A percentile compares a stretch with the other conserved stretches of the same genome.
Conservation (phyloP, 1,284 basidiomycete species). For the Agaricales sp. region DNA sequence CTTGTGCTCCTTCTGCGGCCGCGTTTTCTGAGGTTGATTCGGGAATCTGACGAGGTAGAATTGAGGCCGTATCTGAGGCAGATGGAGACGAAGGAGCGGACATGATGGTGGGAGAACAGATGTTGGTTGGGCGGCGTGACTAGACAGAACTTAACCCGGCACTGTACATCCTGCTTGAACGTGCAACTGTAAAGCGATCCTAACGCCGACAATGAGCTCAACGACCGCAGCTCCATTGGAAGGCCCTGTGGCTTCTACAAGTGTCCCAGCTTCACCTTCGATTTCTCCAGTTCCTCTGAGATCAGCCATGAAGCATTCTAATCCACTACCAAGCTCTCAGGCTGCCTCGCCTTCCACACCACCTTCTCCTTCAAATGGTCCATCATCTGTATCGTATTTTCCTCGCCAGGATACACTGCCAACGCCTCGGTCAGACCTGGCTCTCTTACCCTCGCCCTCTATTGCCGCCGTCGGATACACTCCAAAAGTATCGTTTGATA, state of each 20-base stretch:
- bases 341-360: conserved; percentile 13
- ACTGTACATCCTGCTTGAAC: not conserved
- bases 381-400: conserved; percentile 13
- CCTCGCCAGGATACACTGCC: conserved; percentile 9
- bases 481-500: conserved; percentile 84
- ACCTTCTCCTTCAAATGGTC: conserved; percentile 11
- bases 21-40: not conserved
- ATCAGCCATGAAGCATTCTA: conserved; percentile 40
- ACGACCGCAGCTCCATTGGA: not conserved
- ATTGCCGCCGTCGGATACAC: conserved; percentile 47
- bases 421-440: not conserved
- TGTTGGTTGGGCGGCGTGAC: not conserved
- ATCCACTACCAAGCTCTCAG: conserved; percentile 14
- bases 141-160: not conserved
- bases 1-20: not conserved
- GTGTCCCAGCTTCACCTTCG: not conserved
- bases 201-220: not conserved
- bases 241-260: not conserved
- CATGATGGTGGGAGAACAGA: not conserved
- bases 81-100: not conserved
- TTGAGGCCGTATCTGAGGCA: not conserved
- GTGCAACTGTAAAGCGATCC: not conserved
- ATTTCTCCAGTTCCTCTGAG: conserved; percentile 21
- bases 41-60: not conserved
- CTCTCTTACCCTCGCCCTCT: conserved; percentile 10